Percentiles rank a stretch among this genome's conserved stretches.
phyloP scores from a whole-genome alignment of 306 rosid genomes.

The Luffa acutangula region DNA sequence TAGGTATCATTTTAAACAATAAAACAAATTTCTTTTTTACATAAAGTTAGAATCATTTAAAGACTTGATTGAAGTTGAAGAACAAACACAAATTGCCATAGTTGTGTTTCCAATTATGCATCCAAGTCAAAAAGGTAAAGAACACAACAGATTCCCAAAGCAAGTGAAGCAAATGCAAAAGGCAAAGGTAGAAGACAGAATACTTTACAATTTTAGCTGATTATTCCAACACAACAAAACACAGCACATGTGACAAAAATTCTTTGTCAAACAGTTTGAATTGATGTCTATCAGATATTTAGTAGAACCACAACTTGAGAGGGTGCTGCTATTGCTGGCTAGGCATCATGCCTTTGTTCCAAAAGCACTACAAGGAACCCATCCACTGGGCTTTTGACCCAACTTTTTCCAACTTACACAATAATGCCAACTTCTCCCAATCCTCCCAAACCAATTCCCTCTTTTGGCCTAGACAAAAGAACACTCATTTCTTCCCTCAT shows the following conservation, averaged over 20 bases:
- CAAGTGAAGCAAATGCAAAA: neutral
- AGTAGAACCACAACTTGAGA: neutral
- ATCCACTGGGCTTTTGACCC: slow-evolving; percentile 3
- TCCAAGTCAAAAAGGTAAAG: neutral
- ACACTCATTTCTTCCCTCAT: neutral
- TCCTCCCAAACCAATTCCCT: neutral
- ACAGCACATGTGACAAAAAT: neutral
- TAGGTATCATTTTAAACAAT: neutral
- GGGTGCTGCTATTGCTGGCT: neutral
- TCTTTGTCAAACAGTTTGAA: neutral
- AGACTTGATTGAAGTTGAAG: neutral
- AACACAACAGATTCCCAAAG: neutral
- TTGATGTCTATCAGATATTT: neutral
- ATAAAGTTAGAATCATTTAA: neutral
- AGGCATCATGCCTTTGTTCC: neutral
- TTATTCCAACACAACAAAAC: neutral
- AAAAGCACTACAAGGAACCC: neutral
- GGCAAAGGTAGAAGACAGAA: neutral
- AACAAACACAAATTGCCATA: neutral
- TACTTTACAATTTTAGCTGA: neutral
- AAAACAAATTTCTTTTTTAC: neutral
- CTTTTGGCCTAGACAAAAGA: neutral
- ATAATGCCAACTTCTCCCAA: neutral
- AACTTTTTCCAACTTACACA: neutral
- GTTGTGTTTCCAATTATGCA: neutral